Base-by-base conservation (phyloP, 768 basidiomycete species). In the Cytidiella melzeri region DNA sequence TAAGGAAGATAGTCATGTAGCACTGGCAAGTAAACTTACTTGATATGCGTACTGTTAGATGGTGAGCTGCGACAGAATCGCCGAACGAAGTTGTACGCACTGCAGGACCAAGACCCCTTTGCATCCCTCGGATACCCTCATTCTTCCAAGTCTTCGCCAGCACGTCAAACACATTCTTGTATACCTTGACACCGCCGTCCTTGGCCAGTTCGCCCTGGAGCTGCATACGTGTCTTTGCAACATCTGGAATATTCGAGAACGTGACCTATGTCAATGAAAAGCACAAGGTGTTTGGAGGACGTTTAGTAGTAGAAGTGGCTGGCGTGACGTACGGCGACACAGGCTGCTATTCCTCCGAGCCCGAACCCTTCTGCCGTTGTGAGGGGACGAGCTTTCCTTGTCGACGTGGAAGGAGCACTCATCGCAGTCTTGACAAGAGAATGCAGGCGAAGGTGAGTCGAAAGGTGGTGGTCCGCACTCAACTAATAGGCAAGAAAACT, bases 131-230 rank as follows among this genome's bases (percentile, higher is more conserved):
- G 27, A 95, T 70, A 12, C 94, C 94, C 68, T 97, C 94, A 62
- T 94, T 81, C 63, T 66, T 77, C 80, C 83, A 93, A 5, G 93
- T 95, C 69, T 95, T 96, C 28, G 69, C 69, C 26, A 95, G 69
- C 12, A 89, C 92, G 60, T 95, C 74, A 47, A 86, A 80, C 1
- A 89, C 86, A 62, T 84, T 89, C 52, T 79, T 88, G 72, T 99
- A 99, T 2, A 97, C 89, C 62, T 81, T 88, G 55, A 65, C 55
- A 13, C 74, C 75, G 7, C 84, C 81, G 5, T 68, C 75, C 61
- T 86, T 92, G 27, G 87, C 81, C 10, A 99, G 79, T 66, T 98
- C 96, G 21, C 95, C 96, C 62, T 98, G 93, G 21, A 99, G 77
- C 65, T 99, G 96, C 44, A 99, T 69, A 48, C 95, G 85, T 37